Conservation (phyloP, 2,329 filamentous ascomycete genomes). For the Fusarium coffeatum region DNA sequence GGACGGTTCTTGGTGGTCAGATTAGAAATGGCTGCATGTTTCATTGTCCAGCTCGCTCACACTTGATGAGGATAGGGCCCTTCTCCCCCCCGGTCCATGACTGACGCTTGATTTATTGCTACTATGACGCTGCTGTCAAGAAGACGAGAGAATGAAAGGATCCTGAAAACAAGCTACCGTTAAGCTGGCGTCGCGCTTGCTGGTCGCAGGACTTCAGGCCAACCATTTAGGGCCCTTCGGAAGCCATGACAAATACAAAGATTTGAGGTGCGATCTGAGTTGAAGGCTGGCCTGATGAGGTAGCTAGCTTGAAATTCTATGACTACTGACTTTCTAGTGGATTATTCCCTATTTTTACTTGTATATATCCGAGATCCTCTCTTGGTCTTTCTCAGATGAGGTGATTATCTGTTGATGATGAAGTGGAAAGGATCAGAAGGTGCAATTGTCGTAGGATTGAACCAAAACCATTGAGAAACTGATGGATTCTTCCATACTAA, state of each 20-base stretch:
- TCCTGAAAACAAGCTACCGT: conserved; percentile 81
- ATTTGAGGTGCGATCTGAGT: conserved; percentile 66
- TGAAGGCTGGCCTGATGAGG: conserved; percentile 79
- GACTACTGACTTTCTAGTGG: conserved; percentile 82
- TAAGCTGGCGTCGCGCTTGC: conserved; percentile 93
- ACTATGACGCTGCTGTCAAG: conserved; percentile 77
- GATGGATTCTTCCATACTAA: conserved; percentile 63
- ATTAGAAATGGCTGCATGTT: conserved; percentile 86
- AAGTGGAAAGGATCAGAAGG: conserved; percentile 78
- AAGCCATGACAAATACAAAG: conserved; percentile 83
- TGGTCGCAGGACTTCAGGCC: conserved; percentile 94
- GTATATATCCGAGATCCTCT: conserved; percentile 77
- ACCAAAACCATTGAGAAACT: conserved; percentile 71
- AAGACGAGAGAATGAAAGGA: conserved; percentile 73
- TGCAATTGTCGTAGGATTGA: conserved; percentile 78
- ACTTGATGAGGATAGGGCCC: conserved; percentile 82
- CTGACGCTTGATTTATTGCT: conserved; percentile 86
- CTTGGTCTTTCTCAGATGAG: conserved; percentile 77
- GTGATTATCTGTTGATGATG: conserved; percentile 78
- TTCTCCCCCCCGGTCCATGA: conserved; percentile 82
- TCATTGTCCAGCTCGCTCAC: conserved; percentile 86
- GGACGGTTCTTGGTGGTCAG: conserved; percentile 84
- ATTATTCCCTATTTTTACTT: conserved; percentile 89
- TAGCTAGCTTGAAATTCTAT: conserved; percentile 96
- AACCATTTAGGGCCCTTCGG: conserved; percentile 79